These are phyloP conservation scores for Epichloe gansuensis DNA, from an alignment of 2,329 filamentous ascomycete species.

Conservation along the genomic window DNA sequence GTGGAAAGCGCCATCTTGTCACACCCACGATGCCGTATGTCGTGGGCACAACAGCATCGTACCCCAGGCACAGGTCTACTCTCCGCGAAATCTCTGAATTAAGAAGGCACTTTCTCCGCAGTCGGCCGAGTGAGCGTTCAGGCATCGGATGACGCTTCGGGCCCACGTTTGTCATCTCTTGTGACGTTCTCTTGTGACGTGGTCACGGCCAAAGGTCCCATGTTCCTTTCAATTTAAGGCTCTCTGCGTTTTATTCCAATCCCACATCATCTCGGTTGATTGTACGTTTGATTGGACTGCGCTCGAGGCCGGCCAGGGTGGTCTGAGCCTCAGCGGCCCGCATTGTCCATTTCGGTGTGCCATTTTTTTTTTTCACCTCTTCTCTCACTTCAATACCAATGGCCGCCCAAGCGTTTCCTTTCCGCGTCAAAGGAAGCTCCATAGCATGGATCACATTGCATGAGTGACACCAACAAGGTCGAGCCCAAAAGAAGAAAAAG, in stretches of 20 bases:
- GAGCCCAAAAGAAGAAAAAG: not conserved
- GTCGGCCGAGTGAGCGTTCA: slow-evolving; percentile 2
- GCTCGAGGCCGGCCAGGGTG: not conserved
- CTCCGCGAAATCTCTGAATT: not conserved
- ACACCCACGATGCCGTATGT: not conserved
- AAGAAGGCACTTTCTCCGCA: not conserved
- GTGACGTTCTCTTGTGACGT: not conserved
- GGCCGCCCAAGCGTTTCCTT: slow-evolving; percentile 3
- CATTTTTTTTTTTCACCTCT: not conserved
- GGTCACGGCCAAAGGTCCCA: not conserved
- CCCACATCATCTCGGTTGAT: slow-evolving; percentile 2
- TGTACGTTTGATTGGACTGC: slow-evolving; percentile 3
- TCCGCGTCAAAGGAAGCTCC: not conserved
- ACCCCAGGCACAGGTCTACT: slow-evolving; percentile 1
- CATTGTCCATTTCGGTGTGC: not conserved
- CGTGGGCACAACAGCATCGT: not conserved
- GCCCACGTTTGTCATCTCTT: not conserved
- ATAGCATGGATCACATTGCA: not conserved
- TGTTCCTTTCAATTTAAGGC: not conserved
- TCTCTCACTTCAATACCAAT: not conserved
- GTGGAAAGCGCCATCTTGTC: slow-evolving; percentile 1
- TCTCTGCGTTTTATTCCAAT: not conserved
- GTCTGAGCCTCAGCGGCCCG: not conserved
- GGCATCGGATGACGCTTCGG: not conserved
- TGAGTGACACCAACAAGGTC: not conserved